These are phyloP conservation scores for Erigeron canadensis DNA, from an alignment of 129 eudicot genomes.

Conservation along the genomic window DNA sequence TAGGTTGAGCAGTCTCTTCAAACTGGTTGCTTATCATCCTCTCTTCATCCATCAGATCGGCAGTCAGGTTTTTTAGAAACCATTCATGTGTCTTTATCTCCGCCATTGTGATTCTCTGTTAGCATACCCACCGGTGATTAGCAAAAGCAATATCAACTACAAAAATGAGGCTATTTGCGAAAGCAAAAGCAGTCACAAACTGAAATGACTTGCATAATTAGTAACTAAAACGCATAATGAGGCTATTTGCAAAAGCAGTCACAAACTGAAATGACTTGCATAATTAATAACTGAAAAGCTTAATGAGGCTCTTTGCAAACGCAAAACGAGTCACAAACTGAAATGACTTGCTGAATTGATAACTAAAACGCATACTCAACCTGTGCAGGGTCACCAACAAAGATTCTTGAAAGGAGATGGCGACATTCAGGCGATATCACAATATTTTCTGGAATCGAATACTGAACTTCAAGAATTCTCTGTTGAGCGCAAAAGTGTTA, in stretches of 20 bases:
- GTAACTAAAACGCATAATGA: too few relatives aligned
- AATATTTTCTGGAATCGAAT: slow-evolving; percentile 72
- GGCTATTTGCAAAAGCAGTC: too few relatives aligned
- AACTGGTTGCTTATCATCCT: slow-evolving; percentile 54
- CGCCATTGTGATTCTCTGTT: slow-evolving; percentile 84
- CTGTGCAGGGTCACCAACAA: slow-evolving; percentile 75
- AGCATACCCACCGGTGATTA: background rate
- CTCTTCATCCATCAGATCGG: slow-evolving; percentile 69
- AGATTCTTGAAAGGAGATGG: slow-evolving; percentile 80
- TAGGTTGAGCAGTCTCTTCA: slow-evolving; percentile 85
- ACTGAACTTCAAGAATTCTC: slow-evolving; percentile 78
- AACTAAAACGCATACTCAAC: slow-evolving; percentile 30
- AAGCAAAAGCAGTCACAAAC: background rate
- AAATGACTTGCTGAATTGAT: background rate
- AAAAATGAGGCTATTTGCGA: background rate
- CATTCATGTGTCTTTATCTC: slow-evolving; percentile 77
- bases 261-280: background rate
- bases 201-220: too few relatives aligned
- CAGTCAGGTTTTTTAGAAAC: slow-evolving; percentile 85
- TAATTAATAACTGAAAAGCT: background rate
- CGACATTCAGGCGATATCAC: slow-evolving; percentile 71
- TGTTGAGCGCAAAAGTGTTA: slow-evolving; percentile 30
- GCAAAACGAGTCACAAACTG: background rate
- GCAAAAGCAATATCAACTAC: background rate
- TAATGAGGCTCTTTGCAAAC: too few relatives aligned